Percentiles rank a stretch among this genome's conserved stretches.
Evolutionary conservation across 116 monocot genomes (phyloP).

Genomic region (Phalaenopsis hybrid): DNA sequence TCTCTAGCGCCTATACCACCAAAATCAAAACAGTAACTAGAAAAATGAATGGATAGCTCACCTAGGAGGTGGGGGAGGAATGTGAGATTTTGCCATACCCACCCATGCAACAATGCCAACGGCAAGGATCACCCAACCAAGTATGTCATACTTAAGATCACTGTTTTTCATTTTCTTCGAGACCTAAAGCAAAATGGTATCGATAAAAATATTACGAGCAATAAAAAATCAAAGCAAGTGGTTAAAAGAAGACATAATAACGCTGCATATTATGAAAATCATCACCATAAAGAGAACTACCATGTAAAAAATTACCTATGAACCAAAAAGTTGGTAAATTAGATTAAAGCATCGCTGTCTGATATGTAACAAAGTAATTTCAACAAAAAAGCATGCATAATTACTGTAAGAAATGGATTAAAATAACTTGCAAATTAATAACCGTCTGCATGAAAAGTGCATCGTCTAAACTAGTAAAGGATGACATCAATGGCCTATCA

Average conservation of each 20-base stretch:
- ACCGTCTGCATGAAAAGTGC: neutral
- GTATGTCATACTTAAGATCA: slow-evolving; percentile 66
- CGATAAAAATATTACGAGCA: neutral
- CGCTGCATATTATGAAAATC: neutral
- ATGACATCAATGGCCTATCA: neutral
- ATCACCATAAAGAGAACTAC: neutral
- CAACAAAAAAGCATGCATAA: neutral
- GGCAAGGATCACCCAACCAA: slow-evolving; percentile 58
- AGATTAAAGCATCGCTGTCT: neutral
- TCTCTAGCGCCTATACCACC: neutral
- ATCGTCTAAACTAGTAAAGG: neutral
- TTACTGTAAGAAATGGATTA: neutral
- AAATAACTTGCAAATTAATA: neutral
- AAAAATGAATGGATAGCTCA: slow-evolving; percentile 7
- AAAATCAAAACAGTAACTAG: slow-evolving; percentile 1
- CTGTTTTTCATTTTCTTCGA: slow-evolving; percentile 63
- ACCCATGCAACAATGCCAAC: slow-evolving; percentile 60
- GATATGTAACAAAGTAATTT: neutral
- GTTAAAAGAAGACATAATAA: neutral
- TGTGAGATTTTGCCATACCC: slow-evolving; percentile 77
- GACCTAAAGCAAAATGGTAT: slow-evolving; percentile 16
- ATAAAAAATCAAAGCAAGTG: neutral
- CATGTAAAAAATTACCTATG: neutral
- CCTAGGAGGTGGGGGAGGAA: slow-evolving; percentile 51
- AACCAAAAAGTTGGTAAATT: neutral